Evolutionary conservation across 306 rosid genomes (phyloP), one percentile per base, ranked within the genome.

Genomic region (Castanea mollissima): DNA sequence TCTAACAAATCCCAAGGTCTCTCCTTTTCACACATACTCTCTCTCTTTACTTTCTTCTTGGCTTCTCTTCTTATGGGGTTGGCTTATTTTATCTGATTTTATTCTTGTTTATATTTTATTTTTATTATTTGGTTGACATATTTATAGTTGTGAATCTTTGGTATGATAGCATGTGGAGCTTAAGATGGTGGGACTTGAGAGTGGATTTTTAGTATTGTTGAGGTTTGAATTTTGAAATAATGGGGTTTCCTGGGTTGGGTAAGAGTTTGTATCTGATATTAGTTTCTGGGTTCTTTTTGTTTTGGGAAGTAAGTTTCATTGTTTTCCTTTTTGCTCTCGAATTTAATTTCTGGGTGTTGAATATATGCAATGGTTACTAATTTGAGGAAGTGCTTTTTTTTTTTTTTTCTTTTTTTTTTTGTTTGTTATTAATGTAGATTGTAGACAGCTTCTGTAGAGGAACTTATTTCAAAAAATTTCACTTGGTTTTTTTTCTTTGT

Each of bases 1-100:
- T 69, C 79, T n/a, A 34, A 69, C 74, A 41, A 59, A 49, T 70
- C 76, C 72, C 38, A 56, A 79, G 88, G 86, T 85, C 64, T 78
- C 23, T 70, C 31, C 75, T 23, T 68, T 58, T 70, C 23, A 79
- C 13, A 79, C 13, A 31, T 31, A 69, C 8, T 1, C 5, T 62
- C 19, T 58, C 2, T 34, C 20, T 82, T 54, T 73, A 23, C 60
- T 10, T 13, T 9, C 25, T 54, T 23, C 4, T 51, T 51, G 54
- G 54, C 54, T 3, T 74, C 18, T 56, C 34, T 4, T 5, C 20
- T 69, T 19, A 19, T 69, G 21, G 63, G 67, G 38, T 69, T 4
- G 49, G 13, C 18, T 13, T 55, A 4, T 56, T 62, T 19, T 56
- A 64, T 67, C 55, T 32, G 11, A 49, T 44, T 34, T 70, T 54